A percentile compares a stretch with the other conserved stretches of the same genome.
phyloP scores from a whole-genome alignment of 2,329 filamentous ascomycete species.

The Spiromastix sp. region DNA sequence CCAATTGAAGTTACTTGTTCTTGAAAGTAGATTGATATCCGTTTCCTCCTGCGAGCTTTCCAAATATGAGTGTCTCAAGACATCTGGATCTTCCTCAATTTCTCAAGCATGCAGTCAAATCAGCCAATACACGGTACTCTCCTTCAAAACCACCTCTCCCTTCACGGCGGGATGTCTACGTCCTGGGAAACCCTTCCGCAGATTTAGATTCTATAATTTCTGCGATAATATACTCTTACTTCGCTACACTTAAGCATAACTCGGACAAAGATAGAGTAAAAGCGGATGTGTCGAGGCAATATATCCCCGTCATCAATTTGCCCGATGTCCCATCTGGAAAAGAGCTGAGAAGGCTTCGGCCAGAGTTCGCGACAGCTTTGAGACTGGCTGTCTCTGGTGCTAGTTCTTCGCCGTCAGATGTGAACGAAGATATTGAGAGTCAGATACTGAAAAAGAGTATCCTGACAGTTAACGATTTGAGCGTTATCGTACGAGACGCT shows the following conservation, averaged over 20 bases:
- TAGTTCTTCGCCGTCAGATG: not conserved
- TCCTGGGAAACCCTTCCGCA: constrained; percentile 35
- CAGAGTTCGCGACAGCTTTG: constrained; percentile 49
- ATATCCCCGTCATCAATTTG: constrained; percentile 51
- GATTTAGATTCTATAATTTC: constrained; percentile 56
- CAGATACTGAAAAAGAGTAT: constrained; percentile 23
- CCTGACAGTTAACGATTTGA: constrained; percentile 32
- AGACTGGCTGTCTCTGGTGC: constrained; percentile 28
- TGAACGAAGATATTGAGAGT: constrained; percentile 15
- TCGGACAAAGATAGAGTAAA: not conserved
- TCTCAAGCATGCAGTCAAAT: constrained; percentile 20
- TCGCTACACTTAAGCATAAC: constrained; percentile 34
- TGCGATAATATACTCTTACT: constrained; percentile 51
- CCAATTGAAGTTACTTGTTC: no score
- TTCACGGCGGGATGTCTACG: constrained; percentile 23
- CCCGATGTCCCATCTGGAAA: constrained; percentile 32
- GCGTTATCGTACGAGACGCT: constrained; percentile 11
- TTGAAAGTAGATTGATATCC: no score
- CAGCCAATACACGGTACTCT: constrained; percentile 11
- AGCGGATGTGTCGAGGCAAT: constrained; percentile 12
- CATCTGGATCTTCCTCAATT: constrained; percentile 24
- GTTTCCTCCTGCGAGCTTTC: no score
- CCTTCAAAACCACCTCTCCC: not conserved
- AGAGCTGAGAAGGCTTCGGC: constrained; percentile 44
- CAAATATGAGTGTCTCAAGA: constrained; percentile 12